Evolutionary conservation across 1,284 basidiomycete species (phyloP), one percentile per base, ranked within the genome.

Genomic region (Salmacisia buchloeana): DNA sequence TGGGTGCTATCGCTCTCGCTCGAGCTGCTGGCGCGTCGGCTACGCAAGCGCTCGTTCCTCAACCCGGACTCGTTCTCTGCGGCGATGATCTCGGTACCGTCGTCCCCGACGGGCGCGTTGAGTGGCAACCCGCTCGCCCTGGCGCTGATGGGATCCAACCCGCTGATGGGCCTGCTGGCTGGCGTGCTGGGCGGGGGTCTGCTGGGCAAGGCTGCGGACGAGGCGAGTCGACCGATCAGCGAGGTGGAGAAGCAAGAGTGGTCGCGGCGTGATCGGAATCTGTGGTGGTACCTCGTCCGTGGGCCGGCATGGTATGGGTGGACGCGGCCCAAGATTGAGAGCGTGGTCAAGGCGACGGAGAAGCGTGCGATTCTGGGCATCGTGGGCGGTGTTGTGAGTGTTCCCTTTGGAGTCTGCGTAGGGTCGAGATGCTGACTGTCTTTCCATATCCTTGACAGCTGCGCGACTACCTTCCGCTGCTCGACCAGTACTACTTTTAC

Each of bases 401-500:
- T n/a, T n/a, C n/a, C n/a, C n/a, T n/a, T n/a, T n/a, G n/a, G n/a
- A n/a, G n/a, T n/a, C n/a, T n/a, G n/a, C n/a, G n/a, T n/a, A n/a
- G n/a, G n/a, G n/a, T n/a, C n/a, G n/a, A n/a, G n/a, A 9, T 13
- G n/a, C 49, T 54, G 2, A 43, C 41, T 21, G 18, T 2, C 18
- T 13, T 33, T 13, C 27, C 13, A 6, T 33, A 7, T 31, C 9
- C 9, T 18, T 27, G 15, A 25, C 49, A 54, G 62, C 81, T 93
- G 66, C 86, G 87, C 69, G 92, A 94, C 75, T 97, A 94, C 88
- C 85, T 96, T 68, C 92, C 92, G 10, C 82, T 97, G 73, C 91
- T 97, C 69, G 89, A 97, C 80, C 90, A 93, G 78, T 94, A 94
- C 82, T 89, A 94, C 83, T 96, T 93, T 83, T 96, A 73, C 43